A percentile compares a stretch with the other conserved stretches of the same genome.
Conservation (phyloP, 345 rosid genomes). For the Geranium brycei region DNA sequence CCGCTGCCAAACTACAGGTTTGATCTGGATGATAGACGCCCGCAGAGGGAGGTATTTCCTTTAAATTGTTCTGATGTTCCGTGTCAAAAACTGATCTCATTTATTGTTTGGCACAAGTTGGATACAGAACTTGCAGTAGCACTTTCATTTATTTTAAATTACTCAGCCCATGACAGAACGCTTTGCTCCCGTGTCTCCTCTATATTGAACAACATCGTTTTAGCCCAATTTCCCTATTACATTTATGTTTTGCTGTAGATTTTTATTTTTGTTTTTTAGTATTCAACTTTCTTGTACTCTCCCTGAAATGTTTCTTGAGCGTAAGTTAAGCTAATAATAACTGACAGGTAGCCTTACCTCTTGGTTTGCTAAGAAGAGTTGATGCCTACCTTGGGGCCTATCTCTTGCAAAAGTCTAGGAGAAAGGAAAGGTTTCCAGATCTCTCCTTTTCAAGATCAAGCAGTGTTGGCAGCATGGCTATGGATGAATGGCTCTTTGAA, state of each 20-base stretch:
- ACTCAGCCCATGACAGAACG: not conserved
- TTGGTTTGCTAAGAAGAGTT: conserved; percentile 46
- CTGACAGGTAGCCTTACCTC: conserved; percentile 49
- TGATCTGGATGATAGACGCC: conserved; percentile 84
- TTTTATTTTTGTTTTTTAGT: not conserved
- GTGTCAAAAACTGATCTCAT: not conserved
- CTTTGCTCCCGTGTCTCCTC: not conserved
- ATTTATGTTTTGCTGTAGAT: not conserved
- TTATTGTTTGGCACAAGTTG: not conserved
- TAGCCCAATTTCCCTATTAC: not conserved
- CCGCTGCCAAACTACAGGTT: conserved; percentile 94
- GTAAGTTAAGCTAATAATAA: conserved; percentile 8
- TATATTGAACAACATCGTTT: too few relatives aligned
- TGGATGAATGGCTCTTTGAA: conserved; percentile 64
- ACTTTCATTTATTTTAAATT: not conserved
- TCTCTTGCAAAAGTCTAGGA: conserved; percentile 41
- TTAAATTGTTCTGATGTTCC: not conserved
- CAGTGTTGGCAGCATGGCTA: conserved; percentile 39
- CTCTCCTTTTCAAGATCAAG: conserved; percentile 47
- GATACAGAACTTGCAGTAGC: not conserved
- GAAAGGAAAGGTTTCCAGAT: conserved; percentile 22
- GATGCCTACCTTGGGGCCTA: conserved; percentile 50
- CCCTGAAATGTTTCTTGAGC: conserved; percentile 3
- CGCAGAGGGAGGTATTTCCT: conserved; percentile 71
- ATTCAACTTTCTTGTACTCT: not conserved